A percentile compares a stretch with the other conserved stretches of the same genome.
Conservation (phyloP, 805 yeast genomes). For the Ogataea sp. region DNA sequence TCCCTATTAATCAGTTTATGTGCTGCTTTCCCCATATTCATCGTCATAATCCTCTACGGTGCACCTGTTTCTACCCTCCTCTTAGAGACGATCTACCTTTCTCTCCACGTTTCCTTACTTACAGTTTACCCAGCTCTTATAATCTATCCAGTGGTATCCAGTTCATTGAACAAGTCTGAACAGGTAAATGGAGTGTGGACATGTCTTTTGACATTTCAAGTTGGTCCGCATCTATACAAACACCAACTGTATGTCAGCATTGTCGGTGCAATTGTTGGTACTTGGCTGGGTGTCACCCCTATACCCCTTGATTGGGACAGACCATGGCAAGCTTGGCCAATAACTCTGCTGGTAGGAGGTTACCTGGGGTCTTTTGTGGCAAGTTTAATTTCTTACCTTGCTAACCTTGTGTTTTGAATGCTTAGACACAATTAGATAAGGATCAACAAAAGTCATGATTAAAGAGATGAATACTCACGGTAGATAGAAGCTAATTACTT, state of each 20-base stretch:
- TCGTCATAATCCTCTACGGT: conserved; percentile 56
- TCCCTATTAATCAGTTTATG: conserved; percentile 25
- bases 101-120: conserved; percentile 55
- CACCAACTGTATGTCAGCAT: conserved; percentile 30
- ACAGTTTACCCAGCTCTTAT: conserved; percentile 58
- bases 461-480: no score
- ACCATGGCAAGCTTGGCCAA: conserved; percentile 95
- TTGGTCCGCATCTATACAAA: conserved; percentile 13
- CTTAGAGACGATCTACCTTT: conserved; percentile 48
- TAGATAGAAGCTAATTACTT: no score
- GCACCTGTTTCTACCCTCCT: conserved; percentile 60
- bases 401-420: background rate
- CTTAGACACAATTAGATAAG: no score
- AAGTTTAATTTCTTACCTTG: conserved; percentile 12
- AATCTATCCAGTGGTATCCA: conserved; percentile 35
- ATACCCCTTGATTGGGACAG: conserved; percentile 98
- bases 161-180: no score
- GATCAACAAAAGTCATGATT: no score
- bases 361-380: conserved; percentile 70
- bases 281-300: conserved; percentile 91
- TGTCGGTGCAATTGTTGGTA: conserved; percentile 47
- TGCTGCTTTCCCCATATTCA: conserved; percentile 31
- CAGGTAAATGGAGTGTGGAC: conserved; percentile 15
- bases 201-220: conserved; percentile 21
- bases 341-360: conserved; percentile 74